Base-by-base conservation (phyloP, 2,329 filamentous ascomycete species). In the Talaromyces sp. region DNA sequence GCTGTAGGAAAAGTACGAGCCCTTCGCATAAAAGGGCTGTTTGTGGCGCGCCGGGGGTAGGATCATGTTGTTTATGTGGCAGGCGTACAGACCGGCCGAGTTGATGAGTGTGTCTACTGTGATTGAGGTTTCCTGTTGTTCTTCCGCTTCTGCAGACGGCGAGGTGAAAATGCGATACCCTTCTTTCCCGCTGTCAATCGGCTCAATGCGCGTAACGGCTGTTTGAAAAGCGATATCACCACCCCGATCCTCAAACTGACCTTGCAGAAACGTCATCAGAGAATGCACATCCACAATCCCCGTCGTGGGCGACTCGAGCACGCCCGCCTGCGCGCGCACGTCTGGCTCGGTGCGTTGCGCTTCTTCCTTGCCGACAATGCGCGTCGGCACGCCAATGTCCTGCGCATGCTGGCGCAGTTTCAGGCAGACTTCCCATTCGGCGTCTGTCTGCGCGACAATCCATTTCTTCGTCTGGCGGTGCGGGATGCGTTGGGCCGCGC, bases 241-340 rank as follows among this genome's bases (percentile, higher is more conserved):
- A 24, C 91, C 92, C 0, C 78, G 78, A 9, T 94, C 85, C 72
- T 93, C 88, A 60, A 96, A 89, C 51, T 86, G 80, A 2, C 88
- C 91, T 62, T 88, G 85, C 17, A 99, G 80, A 68, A 84, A 88
- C 38, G 88, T 80, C 93, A 97, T 97, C 57, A 93, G 81, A 0
- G 84, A 81, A 71, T 99, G 93, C 4, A 85, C 90, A 73, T 97
- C 92, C 4, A 99, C 81, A 67, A 99, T 97, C 1, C 94, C 94
- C 0, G 93, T 97, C 0, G 86, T 88, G 0, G 89, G 85, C 65
- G 87, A 91, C 74, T 95, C 91, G n/a, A 97, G 83, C 2, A 92
- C 86, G 5, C 90, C 92, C 0, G 82, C 80, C 52, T 81, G 77
- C 2, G 90, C 91, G 11, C 83, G 80, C 2, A 97, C 91, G 29